Evolutionary conservation across 192 early-diverging fungal species (phyloP).

Genomic region (Entomortierella parvispora): DNA sequence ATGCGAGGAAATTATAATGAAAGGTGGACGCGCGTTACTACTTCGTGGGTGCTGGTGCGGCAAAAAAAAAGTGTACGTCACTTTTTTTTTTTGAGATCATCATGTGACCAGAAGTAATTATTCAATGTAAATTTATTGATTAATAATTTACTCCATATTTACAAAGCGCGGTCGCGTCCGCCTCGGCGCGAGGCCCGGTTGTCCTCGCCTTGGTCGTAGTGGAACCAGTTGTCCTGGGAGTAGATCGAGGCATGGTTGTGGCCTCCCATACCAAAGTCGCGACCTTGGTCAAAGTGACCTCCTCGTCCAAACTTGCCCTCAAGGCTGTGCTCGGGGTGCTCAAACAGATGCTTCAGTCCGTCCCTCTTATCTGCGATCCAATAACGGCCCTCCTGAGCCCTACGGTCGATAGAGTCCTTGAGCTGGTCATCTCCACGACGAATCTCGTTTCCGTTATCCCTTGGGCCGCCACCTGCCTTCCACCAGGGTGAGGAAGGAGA

Average conservation of each 20-base stretch:
- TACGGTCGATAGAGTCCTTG: constrained; percentile 26
- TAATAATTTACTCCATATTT: constrained; percentile 5
- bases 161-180: constrained; percentile 31
- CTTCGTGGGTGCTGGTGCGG: no score
- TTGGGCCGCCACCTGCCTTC: constrained; percentile 13
- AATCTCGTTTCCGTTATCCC: constrained; percentile 10
- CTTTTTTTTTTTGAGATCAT: no score
- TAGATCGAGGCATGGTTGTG: constrained; percentile 30
- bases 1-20: no score
- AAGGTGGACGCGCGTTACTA: no score
- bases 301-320: constrained; percentile 10
- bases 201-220: constrained; percentile 26
- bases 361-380: constrained; percentile 24
- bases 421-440: constrained; percentile 9
- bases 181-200: not conserved
- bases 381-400: not conserved
- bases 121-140: no score
- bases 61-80: no score
- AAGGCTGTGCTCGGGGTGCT: constrained; percentile 15
- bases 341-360: constrained; percentile 17
- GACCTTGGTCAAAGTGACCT: constrained; percentile 16
- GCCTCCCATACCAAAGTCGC: constrained; percentile 15
- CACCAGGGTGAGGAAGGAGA: constrained; percentile 17
- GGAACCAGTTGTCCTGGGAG: constrained; percentile 47
- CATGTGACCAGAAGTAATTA: no score